Percentiles rank a stretch among this genome's conserved stretches.
Conservation (phyloP, 2,329 filamentous ascomycete genomes). For the Beauveria rudraprayagi region DNA sequence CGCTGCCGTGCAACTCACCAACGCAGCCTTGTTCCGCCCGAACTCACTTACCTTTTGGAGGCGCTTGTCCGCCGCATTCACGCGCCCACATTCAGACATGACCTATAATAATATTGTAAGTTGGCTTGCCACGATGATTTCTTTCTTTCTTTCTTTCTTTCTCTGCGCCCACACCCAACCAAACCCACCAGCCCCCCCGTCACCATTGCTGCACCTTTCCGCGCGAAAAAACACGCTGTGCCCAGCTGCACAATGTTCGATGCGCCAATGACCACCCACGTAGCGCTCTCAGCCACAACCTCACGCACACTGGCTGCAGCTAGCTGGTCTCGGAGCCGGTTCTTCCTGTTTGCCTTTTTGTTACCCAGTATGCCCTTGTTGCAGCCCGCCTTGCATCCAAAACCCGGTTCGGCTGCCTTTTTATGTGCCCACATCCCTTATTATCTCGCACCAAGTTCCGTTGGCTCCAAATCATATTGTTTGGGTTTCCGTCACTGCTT, state of each 20-base stretch:
- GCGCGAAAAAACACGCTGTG: neutral
- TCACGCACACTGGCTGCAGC: neutral
- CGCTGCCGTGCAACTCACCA: neutral
- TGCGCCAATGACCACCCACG: neutral
- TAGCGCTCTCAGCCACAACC: slow-evolving; percentile 1
- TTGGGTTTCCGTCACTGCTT: neutral
- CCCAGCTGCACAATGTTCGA: neutral
- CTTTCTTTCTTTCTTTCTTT: neutral
- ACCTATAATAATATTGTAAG: slow-evolving; percentile 30
- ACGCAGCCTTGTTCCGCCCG: neutral
- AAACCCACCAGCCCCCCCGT: neutral
- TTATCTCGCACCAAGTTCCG: neutral
- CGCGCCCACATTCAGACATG: slow-evolving; percentile 19
- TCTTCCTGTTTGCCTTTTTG: neutral
- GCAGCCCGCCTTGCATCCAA: neutral
- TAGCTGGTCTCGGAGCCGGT: too few species aligned
- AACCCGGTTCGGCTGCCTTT: neutral
- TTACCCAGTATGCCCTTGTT: slow-evolving; percentile 2
- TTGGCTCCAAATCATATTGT: neutral
- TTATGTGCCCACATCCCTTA: neutral
- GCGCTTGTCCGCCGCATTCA: neutral
- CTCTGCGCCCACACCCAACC: neutral
- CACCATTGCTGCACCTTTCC: neutral
- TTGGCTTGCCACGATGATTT: slow-evolving; percentile 11
- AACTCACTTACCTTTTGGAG: neutral